Base-by-base conservation (phyloP, 2,329 filamentous ascomycete species). In the Didymella arachidicola region DNA sequence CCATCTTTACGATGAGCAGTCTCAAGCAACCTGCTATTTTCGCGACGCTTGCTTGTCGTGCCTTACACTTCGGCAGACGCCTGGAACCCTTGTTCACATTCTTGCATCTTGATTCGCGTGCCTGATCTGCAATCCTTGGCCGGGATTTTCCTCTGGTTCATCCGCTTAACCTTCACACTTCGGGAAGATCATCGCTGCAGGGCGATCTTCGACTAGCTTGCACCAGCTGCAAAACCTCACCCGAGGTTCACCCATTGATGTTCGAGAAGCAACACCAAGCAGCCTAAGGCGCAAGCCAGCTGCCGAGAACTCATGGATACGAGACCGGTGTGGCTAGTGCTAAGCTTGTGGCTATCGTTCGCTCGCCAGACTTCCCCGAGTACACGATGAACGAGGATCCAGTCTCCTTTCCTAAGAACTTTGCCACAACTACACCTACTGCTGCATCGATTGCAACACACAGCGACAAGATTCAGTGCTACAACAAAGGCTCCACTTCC, bases 281-380 rank as follows among this genome's bases (percentile, higher is more conserved):
- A 22, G 26, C 7, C 7, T 19, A 16, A 16, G 10, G 14, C 1
- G 3, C 25, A 14, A 11, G 19, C 8, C 25, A 6, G 14, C 25
- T 42, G 39, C 2, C 12, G 27, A 26, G 43, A n/a, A 11, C 39
- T 25, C 7, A 26, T 8, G 4, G 1, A 12, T 2, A 14, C 29
- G 18, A 39, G 34, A 19, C 8, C 44, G 18, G 16, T 36, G 45
- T 30, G 45, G 38, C 45, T 50, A 50, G 46, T 44, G 25, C 22
- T 56, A 18, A 41, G 32, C 41, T 50, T 32, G 32, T 50, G 18
- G 32, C 39, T 16, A 36, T 39, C 7, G 29, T 39, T 32, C 46
- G 43, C 36, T 48, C 52, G 49, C 38, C 38, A 39, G 38, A 53
- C 43, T 26, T 58, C 29, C 44, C 38, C 12, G 12, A 43, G 39